Conservation (phyloP, 805 yeast species). For the Dipodascus albidus region DNA sequence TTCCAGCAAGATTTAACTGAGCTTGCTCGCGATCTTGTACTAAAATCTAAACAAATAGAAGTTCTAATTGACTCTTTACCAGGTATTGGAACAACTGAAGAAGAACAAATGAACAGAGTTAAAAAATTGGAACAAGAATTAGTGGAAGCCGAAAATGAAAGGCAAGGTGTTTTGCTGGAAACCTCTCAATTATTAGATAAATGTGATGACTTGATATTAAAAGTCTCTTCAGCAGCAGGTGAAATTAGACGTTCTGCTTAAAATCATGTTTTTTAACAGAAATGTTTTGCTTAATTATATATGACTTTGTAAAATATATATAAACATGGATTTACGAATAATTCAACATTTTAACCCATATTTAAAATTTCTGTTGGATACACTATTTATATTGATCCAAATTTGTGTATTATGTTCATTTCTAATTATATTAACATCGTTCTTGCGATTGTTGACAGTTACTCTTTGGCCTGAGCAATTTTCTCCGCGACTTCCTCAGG, state of each 20-base stretch:
- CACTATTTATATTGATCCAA: no score
- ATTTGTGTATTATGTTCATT: background rate
- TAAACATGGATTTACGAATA: no score
- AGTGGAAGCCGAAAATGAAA: conserved; percentile 52
- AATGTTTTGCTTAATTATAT: no score
- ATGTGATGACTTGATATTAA: conserved; percentile 55
- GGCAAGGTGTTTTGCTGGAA: conserved; percentile 85
- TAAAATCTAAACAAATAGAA: conserved; percentile 78
- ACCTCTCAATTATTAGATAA: conserved; percentile 72
- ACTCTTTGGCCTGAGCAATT: conserved; percentile 7
- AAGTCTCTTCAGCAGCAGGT: conserved; percentile 40
- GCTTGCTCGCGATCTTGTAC: conserved; percentile 69
- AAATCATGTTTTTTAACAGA: background rate
- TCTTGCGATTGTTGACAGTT: background rate
- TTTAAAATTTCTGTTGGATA: no score
- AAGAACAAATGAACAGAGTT: conserved; percentile 57
- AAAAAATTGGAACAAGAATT: conserved; percentile 58
- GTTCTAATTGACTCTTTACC: conserved; percentile 82
- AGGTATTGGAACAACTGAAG: conserved; percentile 78
- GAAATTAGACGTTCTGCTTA: conserved; percentile 16
- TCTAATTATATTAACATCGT: background rate
- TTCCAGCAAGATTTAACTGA: conserved; percentile 48
- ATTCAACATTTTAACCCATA: no score
- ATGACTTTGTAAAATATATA: no score
- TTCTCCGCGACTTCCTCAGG: background rate